Percentiles rank a stretch among this genome's conserved stretches.
These are phyloP conservation scores for Chalaropsis ovoidea DNA, from an alignment of 2,329 filamentous ascomycete genomes.

Conservation along the genomic window DNA sequence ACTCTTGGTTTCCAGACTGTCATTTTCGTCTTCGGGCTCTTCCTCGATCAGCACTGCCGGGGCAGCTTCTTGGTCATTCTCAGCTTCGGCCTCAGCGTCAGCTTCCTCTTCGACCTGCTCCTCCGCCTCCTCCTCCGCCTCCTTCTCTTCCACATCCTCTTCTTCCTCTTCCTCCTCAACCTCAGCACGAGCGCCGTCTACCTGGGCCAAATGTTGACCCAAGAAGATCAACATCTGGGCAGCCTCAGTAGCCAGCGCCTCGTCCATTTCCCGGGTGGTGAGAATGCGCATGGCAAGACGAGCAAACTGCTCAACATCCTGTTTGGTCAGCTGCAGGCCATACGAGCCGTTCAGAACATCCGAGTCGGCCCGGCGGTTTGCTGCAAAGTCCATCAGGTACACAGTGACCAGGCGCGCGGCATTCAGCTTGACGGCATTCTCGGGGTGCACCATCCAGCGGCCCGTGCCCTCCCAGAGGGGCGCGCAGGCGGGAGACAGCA, in stretches of 20 bases:
- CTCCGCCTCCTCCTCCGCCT: slow-evolving; percentile 34
- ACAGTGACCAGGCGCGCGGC: slow-evolving; percentile 62
- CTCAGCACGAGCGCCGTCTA: slow-evolving; percentile 29
- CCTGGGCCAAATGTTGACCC: slow-evolving; percentile 44
- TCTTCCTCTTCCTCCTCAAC: slow-evolving; percentile 37
- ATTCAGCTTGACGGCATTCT: slow-evolving; percentile 65
- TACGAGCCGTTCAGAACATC: slow-evolving; percentile 58
- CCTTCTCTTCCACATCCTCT: slow-evolving; percentile 29
- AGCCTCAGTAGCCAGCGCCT: slow-evolving; percentile 66
- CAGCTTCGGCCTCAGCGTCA: slow-evolving; percentile 38
- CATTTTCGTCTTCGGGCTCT: slow-evolving; percentile 22
- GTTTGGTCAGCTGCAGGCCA: slow-evolving; percentile 56
- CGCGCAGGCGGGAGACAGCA: slow-evolving; percentile 50
- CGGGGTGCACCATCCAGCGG: slow-evolving; percentile 59
- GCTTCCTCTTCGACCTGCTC: slow-evolving; percentile 25
- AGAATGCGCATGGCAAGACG: slow-evolving; percentile 45
- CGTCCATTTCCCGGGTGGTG: slow-evolving; percentile 52
- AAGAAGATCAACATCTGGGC: slow-evolving; percentile 78
- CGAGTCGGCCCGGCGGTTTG: slow-evolving; percentile 31
- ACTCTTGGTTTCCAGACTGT: slow-evolving; percentile 25
- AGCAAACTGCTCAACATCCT: slow-evolving; percentile 53
- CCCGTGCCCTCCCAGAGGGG: slow-evolving; percentile 63
- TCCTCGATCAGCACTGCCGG: not conserved
- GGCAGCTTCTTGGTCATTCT: slow-evolving; percentile 36
- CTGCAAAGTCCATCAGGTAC: slow-evolving; percentile 73